phyloP scores from a whole-genome alignment of 805 yeast species.

The Kodamaea leandrae region DNA sequence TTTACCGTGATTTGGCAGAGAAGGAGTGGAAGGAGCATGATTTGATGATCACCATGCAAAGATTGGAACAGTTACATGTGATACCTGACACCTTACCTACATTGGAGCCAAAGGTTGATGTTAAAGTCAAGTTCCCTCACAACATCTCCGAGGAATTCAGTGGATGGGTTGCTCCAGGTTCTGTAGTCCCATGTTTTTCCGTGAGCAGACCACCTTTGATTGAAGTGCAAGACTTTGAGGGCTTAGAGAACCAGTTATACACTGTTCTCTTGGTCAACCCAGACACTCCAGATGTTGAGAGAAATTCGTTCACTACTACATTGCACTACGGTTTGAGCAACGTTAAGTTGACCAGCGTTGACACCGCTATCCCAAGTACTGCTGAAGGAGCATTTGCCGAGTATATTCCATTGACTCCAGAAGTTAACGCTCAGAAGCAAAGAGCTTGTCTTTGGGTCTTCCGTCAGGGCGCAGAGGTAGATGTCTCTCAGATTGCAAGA shows the following conservation, averaged over 20 bases:
- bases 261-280: constrained; percentile 85
- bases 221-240: constrained; percentile 67
- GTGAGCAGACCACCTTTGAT: constrained; percentile 77
- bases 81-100: constrained; percentile 96
- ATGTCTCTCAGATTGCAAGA: constrained; percentile 25
- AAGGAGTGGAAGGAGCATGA: constrained; percentile 71
- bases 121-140: constrained; percentile 72
- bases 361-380: constrained; percentile 50
- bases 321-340: constrained; percentile 78
- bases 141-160: constrained; percentile 51
- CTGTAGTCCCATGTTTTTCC: constrained; percentile 65
- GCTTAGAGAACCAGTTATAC: constrained; percentile 53
- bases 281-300: constrained; percentile 76
- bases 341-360: constrained; percentile 55
- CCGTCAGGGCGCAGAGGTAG: constrained; percentile 50
- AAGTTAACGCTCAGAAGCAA: constrained; percentile 79
- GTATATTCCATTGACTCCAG: constrained; percentile 84
- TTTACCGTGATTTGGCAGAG: constrained; percentile 68
- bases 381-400: constrained; percentile 41
- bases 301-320: constrained; percentile 66
- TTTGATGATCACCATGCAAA: constrained; percentile 83
- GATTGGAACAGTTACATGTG: constrained; percentile 78
- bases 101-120: constrained; percentile 73
- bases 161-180: constrained; percentile 80
- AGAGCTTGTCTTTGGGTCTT: constrained; percentile 89